These are phyloP conservation scores for Colletotrichum acutatum DNA, from an alignment of 2,329 filamentous ascomycete genomes.

Conservation along the genomic window DNA sequence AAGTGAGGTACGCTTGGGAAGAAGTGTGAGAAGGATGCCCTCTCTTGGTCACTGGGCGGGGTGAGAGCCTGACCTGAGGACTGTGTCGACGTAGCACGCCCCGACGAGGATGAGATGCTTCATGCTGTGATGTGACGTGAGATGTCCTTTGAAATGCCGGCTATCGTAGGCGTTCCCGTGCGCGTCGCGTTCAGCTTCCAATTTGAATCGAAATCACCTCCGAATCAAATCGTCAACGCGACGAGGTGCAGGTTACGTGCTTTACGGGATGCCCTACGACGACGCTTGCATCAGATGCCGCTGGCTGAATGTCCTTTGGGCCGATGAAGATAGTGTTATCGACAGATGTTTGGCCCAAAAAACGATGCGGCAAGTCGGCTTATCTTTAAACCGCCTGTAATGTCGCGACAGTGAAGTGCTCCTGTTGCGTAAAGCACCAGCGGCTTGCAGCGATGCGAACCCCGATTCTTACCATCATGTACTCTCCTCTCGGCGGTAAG, in stretches of 20 bases:
- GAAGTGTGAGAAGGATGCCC: neutral
- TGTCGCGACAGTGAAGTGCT: neutral
- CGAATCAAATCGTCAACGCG: neutral
- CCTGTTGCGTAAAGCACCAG: too few species aligned
- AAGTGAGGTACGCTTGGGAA: slow-evolving; percentile 70
- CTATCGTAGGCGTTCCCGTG: neutral
- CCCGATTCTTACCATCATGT: too few species aligned
- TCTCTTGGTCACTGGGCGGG: neutral
- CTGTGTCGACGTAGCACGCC: slow-evolving; percentile 78
- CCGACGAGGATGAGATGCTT: slow-evolving; percentile 72
- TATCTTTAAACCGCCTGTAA: neutral
- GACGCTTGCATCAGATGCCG: neutral
- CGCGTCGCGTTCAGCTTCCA: neutral
- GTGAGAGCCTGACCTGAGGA: slow-evolving; percentile 65
- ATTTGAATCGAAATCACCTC: too few species aligned
- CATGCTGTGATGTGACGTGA: slow-evolving; percentile 45
- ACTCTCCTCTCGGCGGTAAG: too few species aligned
- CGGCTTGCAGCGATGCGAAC: too few species aligned
- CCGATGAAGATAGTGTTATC: neutral
- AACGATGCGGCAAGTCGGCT: neutral
- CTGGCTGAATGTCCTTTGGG: neutral
- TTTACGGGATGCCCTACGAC: neutral
- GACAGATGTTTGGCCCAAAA: neutral
- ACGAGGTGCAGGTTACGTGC: neutral
- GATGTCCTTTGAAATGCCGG: neutral